phyloP scores from a whole-genome alignment of 2,329 filamentous ascomycete genomes.

The Delphinella strobiligena region DNA sequence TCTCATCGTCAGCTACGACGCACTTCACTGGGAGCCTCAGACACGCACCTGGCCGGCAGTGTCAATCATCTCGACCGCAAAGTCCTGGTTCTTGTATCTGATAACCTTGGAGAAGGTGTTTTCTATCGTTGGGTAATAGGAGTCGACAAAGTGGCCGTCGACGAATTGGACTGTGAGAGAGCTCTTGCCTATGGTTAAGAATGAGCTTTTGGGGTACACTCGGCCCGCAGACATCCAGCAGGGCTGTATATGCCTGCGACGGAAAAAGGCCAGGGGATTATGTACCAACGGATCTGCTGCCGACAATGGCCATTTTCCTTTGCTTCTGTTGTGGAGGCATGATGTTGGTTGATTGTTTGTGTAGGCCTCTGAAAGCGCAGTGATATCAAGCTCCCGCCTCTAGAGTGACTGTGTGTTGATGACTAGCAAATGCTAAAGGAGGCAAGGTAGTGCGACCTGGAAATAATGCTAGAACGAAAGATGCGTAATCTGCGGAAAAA shows the following conservation, averaged over 20 bases:
- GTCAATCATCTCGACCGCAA: slow-evolving; percentile 92
- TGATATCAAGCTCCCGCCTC: too few relatives aligned
- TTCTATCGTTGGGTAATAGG: slow-evolving; percentile 98
- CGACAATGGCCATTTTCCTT: slow-evolving; percentile 90
- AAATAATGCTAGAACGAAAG: too few relatives aligned
- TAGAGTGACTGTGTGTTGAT: too few relatives aligned
- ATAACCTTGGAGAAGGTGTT: slow-evolving; percentile 98
- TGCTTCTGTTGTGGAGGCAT: slow-evolving; percentile 71
- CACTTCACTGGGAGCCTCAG: too few relatives aligned
- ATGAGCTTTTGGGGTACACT: slow-evolving; percentile 4
- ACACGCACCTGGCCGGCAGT: slow-evolving; percentile 75
- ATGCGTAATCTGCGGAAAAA: too few relatives aligned
- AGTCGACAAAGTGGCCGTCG: slow-evolving; percentile 96
- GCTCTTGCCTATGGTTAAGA: slow-evolving; percentile 63
- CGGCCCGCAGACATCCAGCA: not conserved
- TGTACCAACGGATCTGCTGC: slow-evolving; percentile 81
- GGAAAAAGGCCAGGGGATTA: slow-evolving; percentile 13
- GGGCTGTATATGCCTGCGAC: not conserved
- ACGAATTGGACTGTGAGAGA: slow-evolving; percentile 95
- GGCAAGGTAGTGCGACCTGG: too few relatives aligned
- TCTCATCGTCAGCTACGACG: not conserved
- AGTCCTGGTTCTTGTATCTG: slow-evolving; percentile 85
- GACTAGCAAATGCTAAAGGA: too few relatives aligned
- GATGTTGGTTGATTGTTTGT: not conserved
- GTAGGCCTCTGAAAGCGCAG: too few relatives aligned